phyloP scores from a whole-genome alignment of 768 basidiomycete genomes.

The Calocybe cyanea region DNA sequence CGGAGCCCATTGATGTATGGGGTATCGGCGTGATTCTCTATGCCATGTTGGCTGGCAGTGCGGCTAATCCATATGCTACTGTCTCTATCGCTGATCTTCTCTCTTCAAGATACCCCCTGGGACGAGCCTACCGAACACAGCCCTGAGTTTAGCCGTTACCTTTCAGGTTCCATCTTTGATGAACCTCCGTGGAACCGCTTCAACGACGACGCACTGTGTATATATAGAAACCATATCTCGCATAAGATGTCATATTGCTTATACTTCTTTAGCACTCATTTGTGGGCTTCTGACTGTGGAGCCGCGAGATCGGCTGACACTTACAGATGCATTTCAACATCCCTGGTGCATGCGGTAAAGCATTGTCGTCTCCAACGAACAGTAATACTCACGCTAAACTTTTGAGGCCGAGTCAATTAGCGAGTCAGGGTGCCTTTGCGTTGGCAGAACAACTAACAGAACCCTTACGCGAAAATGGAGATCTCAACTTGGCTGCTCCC shows the following conservation, averaged over 20 bases:
- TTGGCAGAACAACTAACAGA: constrained; percentile 72
- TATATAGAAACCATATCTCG: constrained; percentile 19
- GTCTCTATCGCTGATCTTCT: neutral
- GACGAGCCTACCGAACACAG: constrained; percentile 84
- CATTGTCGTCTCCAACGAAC: neutral
- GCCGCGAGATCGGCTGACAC: constrained; percentile 60
- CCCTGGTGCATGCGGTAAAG: constrained; percentile 71
- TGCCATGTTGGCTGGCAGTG: constrained; percentile 87
- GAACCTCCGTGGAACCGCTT: constrained; percentile 81
- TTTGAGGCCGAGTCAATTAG: constrained; percentile 68
- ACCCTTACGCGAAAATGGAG: constrained; percentile 64
- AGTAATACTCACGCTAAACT: neutral
- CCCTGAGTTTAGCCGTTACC: constrained; percentile 75
- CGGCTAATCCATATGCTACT: constrained; percentile 23
- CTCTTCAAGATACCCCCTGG: constrained; percentile 86
- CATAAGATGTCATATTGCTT: neutral
- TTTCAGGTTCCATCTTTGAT: constrained; percentile 67
- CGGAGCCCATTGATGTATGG: constrained; percentile 96
- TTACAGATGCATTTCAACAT: constrained; percentile 47
- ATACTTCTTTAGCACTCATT: constrained; percentile 60
- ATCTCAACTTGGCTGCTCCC: constrained; percentile 70
- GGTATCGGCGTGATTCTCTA: constrained; percentile 93
- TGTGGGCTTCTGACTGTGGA: constrained; percentile 70
- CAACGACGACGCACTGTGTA: constrained; percentile 55
- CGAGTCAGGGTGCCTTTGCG: constrained; percentile 41